Evolutionary conservation across 1,139 yeast genomes (phyloP), one percentile per base, ranked within the genome.

Genomic region (Pneumocystis sp.): DNA sequence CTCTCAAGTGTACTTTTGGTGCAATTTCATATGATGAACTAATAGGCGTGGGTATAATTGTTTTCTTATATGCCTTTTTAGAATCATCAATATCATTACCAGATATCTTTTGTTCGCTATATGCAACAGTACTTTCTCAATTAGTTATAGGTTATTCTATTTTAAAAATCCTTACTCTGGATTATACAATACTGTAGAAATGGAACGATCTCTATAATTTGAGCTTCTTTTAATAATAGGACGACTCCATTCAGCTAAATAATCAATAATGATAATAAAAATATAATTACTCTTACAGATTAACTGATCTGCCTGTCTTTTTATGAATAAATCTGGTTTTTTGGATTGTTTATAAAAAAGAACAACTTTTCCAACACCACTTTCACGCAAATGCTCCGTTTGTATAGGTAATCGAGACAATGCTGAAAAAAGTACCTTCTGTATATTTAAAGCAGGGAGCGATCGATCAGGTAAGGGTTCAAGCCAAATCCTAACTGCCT

Each of bases 381-480:
- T 84, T 70, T 96, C 98, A 70, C 95, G 85, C 69, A 95, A 79
- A 77, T 95, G 98, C 73, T 90, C 95, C 0, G 97, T 91, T 76
- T 91, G 91, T 73, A 93, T 90, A 17, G 98, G 98, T 67, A 95
- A 80, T 65, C 84, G 81, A 63, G 83, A 82, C 68, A 93, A 79
- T 45, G 96, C 86, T 31, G 79, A 79, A 70, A 95, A 87, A 71
- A 95, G 79, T 66, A 87, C 93, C 74, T 87, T 89, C 75, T 95
- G 98, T 70, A 95, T 91, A 75, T 91, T 96, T 76, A 88, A 93
- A 0, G 96, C 95, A 17, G 99, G 99, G 77, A 95, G 81, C 7
- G 97, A 89, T 61, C 96, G 96, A 79, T 95, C 98, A 1, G 98
- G 98, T 71, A 95, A 81, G 60, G 99, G 99, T 75, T 95, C 99